Percentiles rank a stretch among this genome's conserved stretches.
Conservation (phyloP, 106 monocot species). For the Allium fistulosum region DNA sequence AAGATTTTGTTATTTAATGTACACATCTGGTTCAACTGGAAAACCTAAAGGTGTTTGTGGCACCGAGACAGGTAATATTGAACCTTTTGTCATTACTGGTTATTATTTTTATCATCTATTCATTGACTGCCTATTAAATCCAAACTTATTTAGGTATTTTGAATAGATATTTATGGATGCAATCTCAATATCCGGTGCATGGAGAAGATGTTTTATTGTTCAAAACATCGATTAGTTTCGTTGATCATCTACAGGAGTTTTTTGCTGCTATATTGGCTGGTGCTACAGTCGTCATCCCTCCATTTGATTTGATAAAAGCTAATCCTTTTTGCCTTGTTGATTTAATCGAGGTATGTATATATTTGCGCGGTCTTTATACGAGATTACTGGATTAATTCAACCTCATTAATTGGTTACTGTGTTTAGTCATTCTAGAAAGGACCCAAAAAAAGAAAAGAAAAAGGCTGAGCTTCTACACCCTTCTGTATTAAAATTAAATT, state of each 20-base stretch:
- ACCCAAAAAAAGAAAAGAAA: too few relatives aligned
- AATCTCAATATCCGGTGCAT: conserved; percentile 42
- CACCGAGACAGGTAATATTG: conserved; percentile 66
- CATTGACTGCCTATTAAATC: neutral
- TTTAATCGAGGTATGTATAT: conserved; percentile 53
- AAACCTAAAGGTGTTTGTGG: conserved; percentile 93
- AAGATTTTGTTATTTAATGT: conserved; percentile 90
- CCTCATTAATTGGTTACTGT: too few relatives aligned
- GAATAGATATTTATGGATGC: conserved; percentile 95
- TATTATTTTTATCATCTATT: too few relatives aligned
- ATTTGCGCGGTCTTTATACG: neutral
- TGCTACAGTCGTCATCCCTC: conserved; percentile 56
- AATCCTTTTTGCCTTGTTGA: conserved; percentile 42
- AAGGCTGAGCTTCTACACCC: too few relatives aligned
- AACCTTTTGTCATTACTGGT: neutral
- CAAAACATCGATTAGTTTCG: conserved; percentile 84
- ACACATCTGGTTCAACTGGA: conserved; percentile 92
- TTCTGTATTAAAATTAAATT: too few relatives aligned
- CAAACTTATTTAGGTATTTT: conserved; percentile 48
- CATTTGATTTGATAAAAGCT: conserved; percentile 46
- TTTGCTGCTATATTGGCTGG: conserved; percentile 61
- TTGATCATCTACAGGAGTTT: conserved; percentile 94
- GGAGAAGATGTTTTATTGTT: conserved; percentile 63
- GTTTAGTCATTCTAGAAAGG: too few relatives aligned
- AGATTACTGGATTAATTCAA: too few relatives aligned